Base-by-base conservation (phyloP, 352 stramenopile species). In the Globisporangium splendens region DNA sequence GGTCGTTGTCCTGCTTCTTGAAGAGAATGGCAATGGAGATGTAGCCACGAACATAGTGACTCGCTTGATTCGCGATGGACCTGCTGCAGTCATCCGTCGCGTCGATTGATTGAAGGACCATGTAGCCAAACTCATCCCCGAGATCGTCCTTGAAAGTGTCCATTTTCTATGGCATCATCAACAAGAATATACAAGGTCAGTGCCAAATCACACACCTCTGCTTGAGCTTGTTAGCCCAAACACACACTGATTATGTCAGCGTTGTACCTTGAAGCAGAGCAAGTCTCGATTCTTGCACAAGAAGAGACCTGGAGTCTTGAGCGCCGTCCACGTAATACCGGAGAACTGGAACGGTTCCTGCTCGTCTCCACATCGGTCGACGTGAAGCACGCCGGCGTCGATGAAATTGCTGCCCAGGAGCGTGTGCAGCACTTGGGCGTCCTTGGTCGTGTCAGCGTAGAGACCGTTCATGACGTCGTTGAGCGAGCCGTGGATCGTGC, bases 391-490 rank as follows among this genome's bases (percentile, higher is more conserved):
- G n/a, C 70, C 56, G 5, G 76, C 58, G 63, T 92, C 78, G 14
- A 90, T 39, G 10, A 83, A 79, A 22, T 69, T 63, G 17, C 65
- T 67, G 65, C 75, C 87, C 22, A 92, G 58, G 52, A 92, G 68
- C 59, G 74, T 69, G 49, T 89, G 69, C 46, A 90, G 50, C 17
- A 92, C 79, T 42, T 75, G 66, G 1, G 78, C 70, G 42, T 87
- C 85, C n/a, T 78, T 63, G 13, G 79, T 89, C 17, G 77, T 83
- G 67, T 90, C 79, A 12, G 82, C 82, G 59, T 92, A 92, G 21
- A 92, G 59, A 0, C 82, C 82, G 59, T 89, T 88, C 79, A 90
- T 86, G 62, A 90, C 71, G 63, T 92, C 82, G 17, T 54, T 67
- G 5, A 92, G 66, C 31, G 79, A 71, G 28, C 79, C 82, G 46